These are phyloP conservation scores for Lathyrus tuberosus DNA, from an alignment of 306 rosid genomes.

Conservation along the genomic window DNA sequence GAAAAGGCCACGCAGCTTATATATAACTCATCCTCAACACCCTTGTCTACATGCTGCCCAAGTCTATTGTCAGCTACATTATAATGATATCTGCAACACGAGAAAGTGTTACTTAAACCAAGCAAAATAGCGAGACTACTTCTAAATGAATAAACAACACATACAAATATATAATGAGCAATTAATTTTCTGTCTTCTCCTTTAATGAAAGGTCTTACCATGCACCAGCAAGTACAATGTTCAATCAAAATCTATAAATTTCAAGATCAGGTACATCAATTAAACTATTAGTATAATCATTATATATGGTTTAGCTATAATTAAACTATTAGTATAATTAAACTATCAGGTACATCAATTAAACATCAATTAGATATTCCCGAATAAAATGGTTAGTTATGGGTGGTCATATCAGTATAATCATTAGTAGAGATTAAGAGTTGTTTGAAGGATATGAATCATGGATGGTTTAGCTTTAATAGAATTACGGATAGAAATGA, in stretches of 20 bases:
- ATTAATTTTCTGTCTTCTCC: constrained; percentile 20
- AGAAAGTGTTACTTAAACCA: constrained; percentile 35
- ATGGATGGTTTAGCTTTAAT: not conserved
- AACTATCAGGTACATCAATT: too few species aligned
- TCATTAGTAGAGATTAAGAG: constrained; percentile 4
- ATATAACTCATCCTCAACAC: constrained; percentile 85
- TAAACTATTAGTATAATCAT: too few species aligned
- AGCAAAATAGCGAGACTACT: constrained; percentile 33
- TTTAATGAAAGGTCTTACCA: not conserved
- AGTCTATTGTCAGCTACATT: constrained; percentile 88
- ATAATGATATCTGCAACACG: constrained; percentile 77
- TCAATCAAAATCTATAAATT: constrained; percentile 11
- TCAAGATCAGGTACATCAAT: constrained; percentile 23
- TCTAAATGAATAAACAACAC: constrained; percentile 31
- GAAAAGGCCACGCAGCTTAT: constrained; percentile 74
- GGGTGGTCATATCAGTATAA: not conserved
- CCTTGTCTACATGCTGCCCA: constrained; percentile 89
- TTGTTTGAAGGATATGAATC: not conserved
- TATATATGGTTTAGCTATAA: too few species aligned
- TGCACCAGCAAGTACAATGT: constrained; percentile 7
- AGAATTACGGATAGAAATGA: not conserved
- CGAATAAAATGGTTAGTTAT: not conserved
- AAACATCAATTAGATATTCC: not conserved
- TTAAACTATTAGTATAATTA: too few species aligned
- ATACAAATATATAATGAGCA: constrained; percentile 22